Percentiles rank a stretch among this genome's conserved stretches.
These are phyloP conservation scores for Pyracantha coccinea DNA, from an alignment of 331 rosid species.

Conservation along the genomic window DNA sequence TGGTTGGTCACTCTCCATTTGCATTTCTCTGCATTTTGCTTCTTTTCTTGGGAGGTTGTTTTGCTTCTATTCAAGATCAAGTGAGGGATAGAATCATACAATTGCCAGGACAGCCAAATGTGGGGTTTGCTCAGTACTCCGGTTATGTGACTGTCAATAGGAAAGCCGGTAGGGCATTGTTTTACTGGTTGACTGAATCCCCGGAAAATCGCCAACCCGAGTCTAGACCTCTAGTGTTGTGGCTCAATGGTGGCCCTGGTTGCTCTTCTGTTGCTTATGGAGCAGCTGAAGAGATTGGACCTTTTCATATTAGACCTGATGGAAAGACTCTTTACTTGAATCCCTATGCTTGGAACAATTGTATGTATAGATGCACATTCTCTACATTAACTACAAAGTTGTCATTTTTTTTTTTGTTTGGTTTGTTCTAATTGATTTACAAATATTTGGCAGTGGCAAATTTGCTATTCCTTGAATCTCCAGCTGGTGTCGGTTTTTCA, in stretches of 20 bases:
- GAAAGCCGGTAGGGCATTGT: slow-evolving; percentile 72
- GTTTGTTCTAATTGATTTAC: slow-evolving; percentile 3
- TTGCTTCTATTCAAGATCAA: slow-evolving; percentile 53
- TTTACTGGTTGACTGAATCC: slow-evolving; percentile 85
- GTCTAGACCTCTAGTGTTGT: slow-evolving; percentile 78
- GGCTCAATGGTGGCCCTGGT: slow-evolving; percentile 99
- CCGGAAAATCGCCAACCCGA: slow-evolving; percentile 42
- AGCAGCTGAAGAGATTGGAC: slow-evolving; percentile 91
- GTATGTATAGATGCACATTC: slow-evolving; percentile 32
- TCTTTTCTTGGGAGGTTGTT: slow-evolving; percentile 38
- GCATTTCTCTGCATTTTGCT: slow-evolving; percentile 30
- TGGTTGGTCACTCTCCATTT: slow-evolving; percentile 30
- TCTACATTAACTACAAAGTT: background rate
- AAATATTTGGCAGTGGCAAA: slow-evolving; percentile 69
- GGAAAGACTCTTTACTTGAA: slow-evolving; percentile 78
- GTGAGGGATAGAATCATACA: slow-evolving; percentile 49
- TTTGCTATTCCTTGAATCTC: slow-evolving; percentile 82
- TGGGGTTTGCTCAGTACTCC: slow-evolving; percentile 68
- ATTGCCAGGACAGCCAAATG: slow-evolving; percentile 90
- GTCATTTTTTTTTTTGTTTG: background rate
- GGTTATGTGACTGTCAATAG: slow-evolving; percentile 84
- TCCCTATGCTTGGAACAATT: slow-evolving; percentile 85
- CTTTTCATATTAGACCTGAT: slow-evolving; percentile 69
- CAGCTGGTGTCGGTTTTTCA: slow-evolving; percentile 97
- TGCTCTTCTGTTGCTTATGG: slow-evolving; percentile 97